A percentile compares a stretch with the other conserved stretches of the same genome.
Evolutionary conservation across 495 filamentous ascomycete genomes (phyloP).

Genomic region (Astrothelium macrocarpum): DNA sequence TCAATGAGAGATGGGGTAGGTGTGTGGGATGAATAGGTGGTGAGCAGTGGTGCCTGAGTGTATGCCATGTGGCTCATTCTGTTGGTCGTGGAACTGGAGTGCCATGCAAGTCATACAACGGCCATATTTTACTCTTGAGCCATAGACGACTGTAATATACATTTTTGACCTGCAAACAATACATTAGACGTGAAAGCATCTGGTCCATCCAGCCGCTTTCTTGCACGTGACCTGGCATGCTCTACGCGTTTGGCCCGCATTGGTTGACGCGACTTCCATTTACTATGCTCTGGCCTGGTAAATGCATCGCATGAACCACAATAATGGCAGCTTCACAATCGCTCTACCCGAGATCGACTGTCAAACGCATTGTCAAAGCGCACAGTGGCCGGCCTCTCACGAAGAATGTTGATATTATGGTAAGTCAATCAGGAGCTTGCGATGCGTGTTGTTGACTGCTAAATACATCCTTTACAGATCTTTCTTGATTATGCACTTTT

Average conservation of each 20-base stretch:
- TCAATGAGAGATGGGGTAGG: conserved; percentile 38
- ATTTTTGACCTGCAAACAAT: background rate
- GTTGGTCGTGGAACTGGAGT: no score
- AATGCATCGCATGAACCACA: background rate
- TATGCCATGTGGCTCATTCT: no score
- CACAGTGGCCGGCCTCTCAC: conserved; percentile 69
- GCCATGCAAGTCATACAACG: no score
- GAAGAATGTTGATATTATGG: conserved; percentile 82
- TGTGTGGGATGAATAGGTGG: background rate
- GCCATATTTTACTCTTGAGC: background rate
- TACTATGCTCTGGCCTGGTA: background rate
- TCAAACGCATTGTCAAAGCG: conserved; percentile 84
- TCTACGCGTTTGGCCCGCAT: background rate
- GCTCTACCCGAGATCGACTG: conserved; percentile 66
- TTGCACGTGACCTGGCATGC: background rate
- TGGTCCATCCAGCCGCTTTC: background rate
- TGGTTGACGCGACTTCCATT: background rate
- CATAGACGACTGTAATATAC: background rate
- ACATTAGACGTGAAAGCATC: background rate
- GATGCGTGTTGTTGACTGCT: background rate
- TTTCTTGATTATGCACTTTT: conserved; percentile 87
- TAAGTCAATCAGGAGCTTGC: conserved; percentile 29
- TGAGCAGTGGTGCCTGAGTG: no score
- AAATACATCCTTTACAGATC: conserved; percentile 42
- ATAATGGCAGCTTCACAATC: conserved; percentile 54